Conservation (phyloP, 139 green algal species). For the Eudorina sp. region DNA sequence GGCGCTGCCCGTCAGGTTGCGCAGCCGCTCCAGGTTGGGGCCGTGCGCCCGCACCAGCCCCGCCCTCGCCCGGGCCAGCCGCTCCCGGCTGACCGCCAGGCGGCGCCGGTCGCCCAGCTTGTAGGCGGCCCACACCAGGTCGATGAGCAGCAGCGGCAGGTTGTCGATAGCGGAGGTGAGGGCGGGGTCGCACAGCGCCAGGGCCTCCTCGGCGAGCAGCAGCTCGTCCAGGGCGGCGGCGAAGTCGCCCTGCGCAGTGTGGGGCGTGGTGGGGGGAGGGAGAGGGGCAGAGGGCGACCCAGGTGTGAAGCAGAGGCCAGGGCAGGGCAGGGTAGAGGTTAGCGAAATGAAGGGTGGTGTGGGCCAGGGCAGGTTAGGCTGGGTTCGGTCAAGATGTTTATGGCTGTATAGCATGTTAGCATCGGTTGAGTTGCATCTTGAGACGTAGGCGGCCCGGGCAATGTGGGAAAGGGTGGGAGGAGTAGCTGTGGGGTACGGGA, state of each 20-base stretch:
- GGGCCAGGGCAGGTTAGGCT: too few relatives aligned
- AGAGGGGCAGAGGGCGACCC: background rate
- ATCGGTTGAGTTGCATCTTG: too few relatives aligned
- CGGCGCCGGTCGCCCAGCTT: constrained; percentile 66
- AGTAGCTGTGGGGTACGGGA: too few relatives aligned
- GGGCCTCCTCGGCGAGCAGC: constrained; percentile 74
- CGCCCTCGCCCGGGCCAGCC: constrained; percentile 63
- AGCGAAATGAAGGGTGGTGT: too few relatives aligned
- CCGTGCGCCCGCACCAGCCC: constrained; percentile 71
- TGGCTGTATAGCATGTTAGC: too few relatives aligned
- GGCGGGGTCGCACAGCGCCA: constrained; percentile 51
- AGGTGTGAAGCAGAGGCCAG: background rate
- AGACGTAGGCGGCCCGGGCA: too few relatives aligned
- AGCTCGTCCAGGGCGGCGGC: constrained; percentile 66
- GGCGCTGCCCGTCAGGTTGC: constrained; percentile 69
- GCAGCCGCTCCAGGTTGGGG: constrained; percentile 66
- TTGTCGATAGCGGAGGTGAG: constrained; percentile 75
- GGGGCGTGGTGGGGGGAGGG: background rate
- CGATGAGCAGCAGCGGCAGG: constrained; percentile 76
- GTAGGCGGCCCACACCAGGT: constrained; percentile 78
- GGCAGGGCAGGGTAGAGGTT: background rate
- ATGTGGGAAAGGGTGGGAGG: too few relatives aligned
- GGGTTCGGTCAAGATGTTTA: too few relatives aligned
- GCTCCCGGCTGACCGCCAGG: constrained; percentile 55
- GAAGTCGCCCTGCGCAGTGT: constrained; percentile 51